Evolutionary conservation across 2,329 filamentous ascomycete genomes (phyloP), one percentile per base, ranked within the genome.

Genomic region (Teratosphaeria gauchensis): DNA sequence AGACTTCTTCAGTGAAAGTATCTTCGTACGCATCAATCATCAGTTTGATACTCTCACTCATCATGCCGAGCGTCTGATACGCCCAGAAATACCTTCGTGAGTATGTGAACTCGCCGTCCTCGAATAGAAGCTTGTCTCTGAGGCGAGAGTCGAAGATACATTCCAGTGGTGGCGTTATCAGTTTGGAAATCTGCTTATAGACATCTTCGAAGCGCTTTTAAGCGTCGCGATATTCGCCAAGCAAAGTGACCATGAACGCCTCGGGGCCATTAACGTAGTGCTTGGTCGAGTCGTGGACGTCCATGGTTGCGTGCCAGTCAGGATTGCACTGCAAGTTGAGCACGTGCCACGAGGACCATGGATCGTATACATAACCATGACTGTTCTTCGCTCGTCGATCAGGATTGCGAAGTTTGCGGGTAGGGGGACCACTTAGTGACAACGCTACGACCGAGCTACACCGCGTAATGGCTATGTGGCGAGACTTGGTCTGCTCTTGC

Each of bases 31-130:
- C 76, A 53, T 80, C 74, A 9, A 83, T 74, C 76, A 84, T 84
- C 32, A 79, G 75, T 63, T 81, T 80, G 66, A 85, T 83, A 61
- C 78, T 78, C 54, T 82, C 80, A 64, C 83, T 84, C 64, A 85
- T 79, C 35, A 82, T 80, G 38, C 80, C 82, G 3, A 84, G 76
- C 2, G 82, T 82, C 69, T 84, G 83, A 64, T 80, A 84, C 0
- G 55, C 82, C 78, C 82, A 85, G 66, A 85, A 85, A 65, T 85
- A 85, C 16, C 82, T 77, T 0, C 82, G 75, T 16, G 82, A 83
- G 71, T 82, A 84, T 1, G 82, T 85, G 64, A 84, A 85, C 57
- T 82, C 71, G 56, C 77, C 75, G 65, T 85, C 83, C 67, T 86
- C 83, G 63, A 85, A 85, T 1, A 85, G 75, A 0, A 84, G 75